Percentiles rank a stretch among this genome's conserved stretches.
Conservation (phyloP, 75 land plant species). For the Picea glauca region DNA sequence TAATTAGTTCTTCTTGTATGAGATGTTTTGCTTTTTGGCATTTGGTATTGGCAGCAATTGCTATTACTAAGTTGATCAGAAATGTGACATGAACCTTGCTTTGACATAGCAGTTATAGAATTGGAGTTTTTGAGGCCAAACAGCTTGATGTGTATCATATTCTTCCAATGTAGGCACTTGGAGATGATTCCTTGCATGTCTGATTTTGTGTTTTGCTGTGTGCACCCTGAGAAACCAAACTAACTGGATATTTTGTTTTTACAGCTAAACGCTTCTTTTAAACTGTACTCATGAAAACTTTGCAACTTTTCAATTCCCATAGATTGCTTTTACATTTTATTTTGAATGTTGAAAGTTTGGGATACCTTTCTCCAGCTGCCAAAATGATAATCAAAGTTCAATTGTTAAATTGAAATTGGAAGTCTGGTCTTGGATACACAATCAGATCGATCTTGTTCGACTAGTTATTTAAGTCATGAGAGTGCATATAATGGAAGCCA, state of each 20-base stretch:
- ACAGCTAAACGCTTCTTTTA: neutral
- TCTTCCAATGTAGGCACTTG: neutral
- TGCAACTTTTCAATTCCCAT: neutral
- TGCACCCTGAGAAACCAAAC: neutral
- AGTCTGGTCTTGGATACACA: neutral
- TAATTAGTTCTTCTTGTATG: neutral
- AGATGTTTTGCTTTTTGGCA: neutral
- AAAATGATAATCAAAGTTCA: neutral
- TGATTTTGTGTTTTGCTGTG: neutral
- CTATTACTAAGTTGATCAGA: neutral
- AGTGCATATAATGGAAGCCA: neutral
- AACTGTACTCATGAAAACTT: neutral
- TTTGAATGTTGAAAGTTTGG: neutral
- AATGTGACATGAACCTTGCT: neutral
- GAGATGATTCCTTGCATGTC: neutral
- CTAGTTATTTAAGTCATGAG: neutral
- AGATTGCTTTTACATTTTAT: neutral
- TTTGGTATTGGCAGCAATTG: neutral
- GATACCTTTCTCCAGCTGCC: neutral
- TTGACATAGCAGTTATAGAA: neutral
- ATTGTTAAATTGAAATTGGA: neutral
- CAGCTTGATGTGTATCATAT: neutral
- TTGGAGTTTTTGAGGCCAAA: neutral
- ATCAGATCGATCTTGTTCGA: neutral
- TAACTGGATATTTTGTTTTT: neutral